Conservation (phyloP, 192 early-diverging fungal species). For the Powellomyces hirtus region DNA sequence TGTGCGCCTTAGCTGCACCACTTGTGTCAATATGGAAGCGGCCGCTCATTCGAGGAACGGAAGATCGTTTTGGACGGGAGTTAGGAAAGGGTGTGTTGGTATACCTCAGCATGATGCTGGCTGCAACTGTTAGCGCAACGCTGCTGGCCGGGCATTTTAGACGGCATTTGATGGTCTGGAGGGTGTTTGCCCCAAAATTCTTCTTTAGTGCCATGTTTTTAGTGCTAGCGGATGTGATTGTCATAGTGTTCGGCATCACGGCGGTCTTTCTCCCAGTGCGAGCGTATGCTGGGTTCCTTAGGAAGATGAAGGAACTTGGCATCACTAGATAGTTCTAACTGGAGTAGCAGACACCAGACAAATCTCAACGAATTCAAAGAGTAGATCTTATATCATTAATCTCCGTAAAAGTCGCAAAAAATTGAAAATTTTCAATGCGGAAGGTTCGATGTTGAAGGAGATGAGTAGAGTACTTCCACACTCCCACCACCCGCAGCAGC, state of each 20-base stretch:
- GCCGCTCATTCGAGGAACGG: constrained; percentile 33
- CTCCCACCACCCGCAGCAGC: constrained; percentile 15
- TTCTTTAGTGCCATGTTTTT: constrained; percentile 46
- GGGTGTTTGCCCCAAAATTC: constrained; percentile 89
- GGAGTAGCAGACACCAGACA: too few relatives aligned
- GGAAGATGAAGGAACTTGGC: constrained; percentile 14
- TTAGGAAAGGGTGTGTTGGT: constrained; percentile 38
- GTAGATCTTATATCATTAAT: too few relatives aligned
- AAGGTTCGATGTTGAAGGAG: constrained; percentile 18
- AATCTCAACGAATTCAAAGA: too few relatives aligned
- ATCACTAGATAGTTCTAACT: neutral
- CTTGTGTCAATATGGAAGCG: constrained; percentile 59
- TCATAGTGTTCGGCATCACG: constrained; percentile 17
- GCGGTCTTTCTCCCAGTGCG: constrained; percentile 22
- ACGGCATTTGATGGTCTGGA: constrained; percentile 97
- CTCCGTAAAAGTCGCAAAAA: too few relatives aligned
- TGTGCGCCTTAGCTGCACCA: constrained; percentile 52
- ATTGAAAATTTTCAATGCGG: neutral
- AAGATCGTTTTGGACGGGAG: constrained; percentile 39
- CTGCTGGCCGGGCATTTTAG: constrained; percentile 67
- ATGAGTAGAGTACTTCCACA: constrained; percentile 32
- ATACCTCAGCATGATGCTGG: constrained; percentile 39
- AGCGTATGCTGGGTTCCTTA: constrained; percentile 12
- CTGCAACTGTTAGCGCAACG: constrained; percentile 46
- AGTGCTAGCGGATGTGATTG: constrained; percentile 20